Evolutionary conservation across 768 basidiomycete genomes (phyloP).

Genomic region (Heimioporus sp.): DNA sequence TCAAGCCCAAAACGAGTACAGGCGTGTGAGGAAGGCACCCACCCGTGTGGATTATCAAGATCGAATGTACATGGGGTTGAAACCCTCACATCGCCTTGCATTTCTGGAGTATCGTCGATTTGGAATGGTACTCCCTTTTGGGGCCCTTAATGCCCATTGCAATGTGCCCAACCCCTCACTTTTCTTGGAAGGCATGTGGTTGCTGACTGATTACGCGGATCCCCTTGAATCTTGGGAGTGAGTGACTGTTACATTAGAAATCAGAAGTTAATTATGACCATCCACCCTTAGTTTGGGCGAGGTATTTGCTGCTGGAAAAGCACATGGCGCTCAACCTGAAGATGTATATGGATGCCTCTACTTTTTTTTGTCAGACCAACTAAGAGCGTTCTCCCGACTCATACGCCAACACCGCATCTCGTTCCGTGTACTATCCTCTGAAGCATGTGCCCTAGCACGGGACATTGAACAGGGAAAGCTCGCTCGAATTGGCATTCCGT

Average conservation of each 20-base stretch:
- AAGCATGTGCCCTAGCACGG: constrained; percentile 41
- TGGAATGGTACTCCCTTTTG: constrained; percentile 50
- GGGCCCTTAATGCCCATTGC: constrained; percentile 40
- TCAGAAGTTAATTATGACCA: not conserved
- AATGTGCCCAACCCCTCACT: constrained; percentile 43
- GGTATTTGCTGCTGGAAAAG: constrained; percentile 39
- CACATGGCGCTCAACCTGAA: constrained; percentile 37
- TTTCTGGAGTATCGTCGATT: constrained; percentile 37
- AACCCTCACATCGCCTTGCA: constrained; percentile 45
- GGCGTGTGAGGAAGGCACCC: constrained; percentile 35
- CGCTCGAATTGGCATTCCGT: constrained; percentile 15
- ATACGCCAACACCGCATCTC: constrained; percentile 33
- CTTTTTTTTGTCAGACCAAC: constrained; percentile 42
- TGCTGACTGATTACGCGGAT: constrained; percentile 38
- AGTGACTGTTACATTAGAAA: constrained; percentile 9
- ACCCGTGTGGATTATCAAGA: constrained; percentile 42
- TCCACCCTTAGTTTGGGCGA: constrained; percentile 33
- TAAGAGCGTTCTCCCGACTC: constrained; percentile 36
- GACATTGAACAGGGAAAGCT: constrained; percentile 27
- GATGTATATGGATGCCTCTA: constrained; percentile 53
- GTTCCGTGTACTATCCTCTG: constrained; percentile 34
- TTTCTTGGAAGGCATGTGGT: constrained; percentile 47
- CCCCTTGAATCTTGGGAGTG: constrained; percentile 55
- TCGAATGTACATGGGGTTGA: constrained; percentile 37
- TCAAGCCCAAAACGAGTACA: constrained; percentile 31